Base-by-base conservation (phyloP, 2,329 filamentous ascomycete species). In the Phoma herbarum region DNA sequence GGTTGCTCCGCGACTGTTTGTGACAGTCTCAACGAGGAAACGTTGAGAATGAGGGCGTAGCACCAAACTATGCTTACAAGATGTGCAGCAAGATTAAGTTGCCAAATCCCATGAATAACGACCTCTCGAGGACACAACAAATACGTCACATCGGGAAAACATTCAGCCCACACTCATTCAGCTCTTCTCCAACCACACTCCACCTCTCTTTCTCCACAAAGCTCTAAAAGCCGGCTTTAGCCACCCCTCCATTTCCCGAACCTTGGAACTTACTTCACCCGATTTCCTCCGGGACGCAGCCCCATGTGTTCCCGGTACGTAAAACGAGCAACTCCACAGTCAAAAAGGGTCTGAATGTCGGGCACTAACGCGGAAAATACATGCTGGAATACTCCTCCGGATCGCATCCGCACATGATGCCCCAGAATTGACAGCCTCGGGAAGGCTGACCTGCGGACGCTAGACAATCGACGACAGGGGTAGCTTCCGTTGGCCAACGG, bases 381-480 rank as follows among this genome's bases (percentile, higher is more conserved):
- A 49, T 56, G 43, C 31, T 31, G 28, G 29, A 31, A 39, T 54
- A 31, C 25, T 39, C n/a, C 50, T 50, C 56, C 45, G 56, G 16
- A 54, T 31, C 12, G 50, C 23, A 59, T 31, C 41, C 53, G 41
- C 47, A 46, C 53, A 51, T 57, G 47, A 37, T 44, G 20, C 56
- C 56, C 50, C 41, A 20, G 51, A 46, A 23, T 37, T 33, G 33
- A 54, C 33, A 54, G 56, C 59, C 67, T 66, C 63, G 66, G 66
- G 63, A 64, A 60, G 63, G 57, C 50, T 50, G 50, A 42, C 33
- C 56, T 45, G 44, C 43, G 52, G 57, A 57, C 62, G 62, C 65
- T 69, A 70, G 63, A 66, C 61, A 64, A 68, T 54, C 50, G 50
- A 52, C 20, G 58, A 65, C 62, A 66, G 57, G 62, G 67, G 60